Percentiles rank a stretch among this genome's conserved stretches.
Evolutionary conservation across 2,329 filamentous ascomycete genomes (phyloP).

Genomic region (Pseudopyrenochaeta lycopersici): DNA sequence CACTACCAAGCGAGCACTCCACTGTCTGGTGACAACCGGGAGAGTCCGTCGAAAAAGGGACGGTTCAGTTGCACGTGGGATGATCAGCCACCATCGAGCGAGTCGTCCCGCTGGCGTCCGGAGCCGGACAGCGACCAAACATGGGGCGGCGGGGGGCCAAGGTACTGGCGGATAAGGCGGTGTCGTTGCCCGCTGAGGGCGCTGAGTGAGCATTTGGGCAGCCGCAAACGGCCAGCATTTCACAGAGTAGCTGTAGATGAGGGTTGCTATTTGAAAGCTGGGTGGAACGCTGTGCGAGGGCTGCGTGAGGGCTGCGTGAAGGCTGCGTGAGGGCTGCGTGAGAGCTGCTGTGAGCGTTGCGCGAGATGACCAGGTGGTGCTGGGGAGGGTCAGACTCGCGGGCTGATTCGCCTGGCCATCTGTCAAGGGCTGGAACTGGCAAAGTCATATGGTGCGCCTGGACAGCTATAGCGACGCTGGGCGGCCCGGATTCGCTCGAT

Average conservation of each 20-base stretch:
- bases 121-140: conserved; percentile 7
- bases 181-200: conserved; percentile 11
- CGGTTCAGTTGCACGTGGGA: conserved; percentile 22
- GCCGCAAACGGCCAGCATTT: conserved; percentile 4
- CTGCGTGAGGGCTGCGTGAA: conserved; percentile 17
- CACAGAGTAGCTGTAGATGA: conserved; percentile 20
- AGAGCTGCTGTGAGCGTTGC: conserved; percentile 26
- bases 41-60: conserved; percentile 13
- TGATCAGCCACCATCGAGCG: conserved; percentile 27
- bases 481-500: conserved; percentile 26
- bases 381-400: conserved; percentile 11
- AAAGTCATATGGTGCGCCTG: conserved; percentile 29
- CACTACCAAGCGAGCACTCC: conserved; percentile 7
- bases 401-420: conserved; percentile 21
- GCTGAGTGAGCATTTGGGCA: conserved; percentile 7
- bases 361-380: conserved; percentile 23
- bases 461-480: conserved; percentile 16
- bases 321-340: conserved; percentile 8
- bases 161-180: conserved; percentile 18
- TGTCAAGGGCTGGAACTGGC: conserved; percentile 17
- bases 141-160: not conserved
- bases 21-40: conserved; percentile 27
- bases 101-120: conserved; percentile 21
- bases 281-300: conserved; percentile 5
- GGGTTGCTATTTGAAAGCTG: conserved; percentile 1